These are phyloP conservation scores for Blastobotrys capitulatus DNA, from an alignment of 1,139 yeast genomes.

Conservation along the genomic window DNA sequence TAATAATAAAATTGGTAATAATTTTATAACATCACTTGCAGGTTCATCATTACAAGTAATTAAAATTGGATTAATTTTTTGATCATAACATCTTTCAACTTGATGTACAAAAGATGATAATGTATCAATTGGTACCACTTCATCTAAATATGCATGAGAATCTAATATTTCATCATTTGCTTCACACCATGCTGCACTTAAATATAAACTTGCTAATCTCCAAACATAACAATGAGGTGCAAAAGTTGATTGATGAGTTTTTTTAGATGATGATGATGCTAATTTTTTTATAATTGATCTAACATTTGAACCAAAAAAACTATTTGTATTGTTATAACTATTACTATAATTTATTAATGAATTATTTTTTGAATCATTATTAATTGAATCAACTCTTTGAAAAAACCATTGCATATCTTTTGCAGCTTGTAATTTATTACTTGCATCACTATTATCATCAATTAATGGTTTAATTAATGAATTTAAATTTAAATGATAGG, in stretches of 20 bases:
- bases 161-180: slow-evolving; percentile 1
- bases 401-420: neutral
- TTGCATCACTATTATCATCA: neutral
- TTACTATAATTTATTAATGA: neutral
- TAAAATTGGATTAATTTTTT: slow-evolving; percentile 4
- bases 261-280: neutral
- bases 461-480: neutral
- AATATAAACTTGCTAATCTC: slow-evolving; percentile 10
- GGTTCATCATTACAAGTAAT: slow-evolving; percentile 7
- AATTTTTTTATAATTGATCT: slow-evolving; percentile 1
- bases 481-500: neutral
- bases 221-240: slow-evolving; percentile 11
- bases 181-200: slow-evolving; percentile 9
- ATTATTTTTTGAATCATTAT: neutral
- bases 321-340: neutral
- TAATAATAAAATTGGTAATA: slow-evolving; percentile 8
- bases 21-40: slow-evolving; percentile 2
- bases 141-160: slow-evolving; percentile 1
- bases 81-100: slow-evolving; percentile 1
- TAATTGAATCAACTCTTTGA: neutral
- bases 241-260: neutral
- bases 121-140: slow-evolving; percentile 4
- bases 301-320: slow-evolving; percentile 5
- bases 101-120: neutral
- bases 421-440: neutral